A percentile compares a stretch with the other conserved stretches of the same genome.
phyloP scores from a whole-genome alignment of 768 basidiomycete species.

The Thelephora ganbajun region DNA sequence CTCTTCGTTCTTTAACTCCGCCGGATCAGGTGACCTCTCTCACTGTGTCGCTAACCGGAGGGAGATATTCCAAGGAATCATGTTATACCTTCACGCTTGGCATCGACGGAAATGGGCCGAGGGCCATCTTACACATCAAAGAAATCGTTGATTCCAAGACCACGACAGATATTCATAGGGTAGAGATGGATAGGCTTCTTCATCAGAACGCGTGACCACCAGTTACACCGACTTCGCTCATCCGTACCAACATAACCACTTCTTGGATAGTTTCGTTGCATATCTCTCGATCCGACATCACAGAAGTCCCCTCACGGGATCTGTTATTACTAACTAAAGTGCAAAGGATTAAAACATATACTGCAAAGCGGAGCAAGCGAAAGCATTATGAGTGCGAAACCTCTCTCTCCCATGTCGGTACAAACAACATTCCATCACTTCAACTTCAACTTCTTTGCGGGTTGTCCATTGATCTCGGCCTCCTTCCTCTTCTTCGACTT shows the following conservation, averaged over 20 bases:
- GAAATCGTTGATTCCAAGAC: not conserved
- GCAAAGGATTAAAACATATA: not conserved
- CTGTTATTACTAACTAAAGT: not conserved
- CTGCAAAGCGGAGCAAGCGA: not conserved
- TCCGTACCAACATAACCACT: not conserved
- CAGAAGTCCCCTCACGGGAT: not conserved
- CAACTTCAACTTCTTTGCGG: slow-evolving; percentile 51
- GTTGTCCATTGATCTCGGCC: slow-evolving; percentile 45
- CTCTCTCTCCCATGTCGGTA: not conserved
- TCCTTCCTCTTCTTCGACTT: slow-evolving; percentile 62
- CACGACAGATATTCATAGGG: not conserved
- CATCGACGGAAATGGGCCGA: not conserved
- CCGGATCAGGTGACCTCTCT: not conserved
- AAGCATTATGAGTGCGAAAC: not conserved
- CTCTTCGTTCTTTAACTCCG: too few species aligned
- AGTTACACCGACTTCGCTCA: not conserved
- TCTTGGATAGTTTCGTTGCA: not conserved
- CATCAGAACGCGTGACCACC: not conserved
- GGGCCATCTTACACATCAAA: not conserved
- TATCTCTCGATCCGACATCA: not conserved
- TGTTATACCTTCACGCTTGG: not conserved
- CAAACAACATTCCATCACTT: slow-evolving; percentile 21
- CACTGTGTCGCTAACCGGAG: not conserved
- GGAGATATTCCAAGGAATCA: not conserved
- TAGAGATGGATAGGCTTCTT: not conserved